A percentile compares a stretch with the other conserved stretches of the same genome.
phyloP scores from a whole-genome alignment of 768 basidiomycete species.

The Gloeopeniophorella convolvens region DNA sequence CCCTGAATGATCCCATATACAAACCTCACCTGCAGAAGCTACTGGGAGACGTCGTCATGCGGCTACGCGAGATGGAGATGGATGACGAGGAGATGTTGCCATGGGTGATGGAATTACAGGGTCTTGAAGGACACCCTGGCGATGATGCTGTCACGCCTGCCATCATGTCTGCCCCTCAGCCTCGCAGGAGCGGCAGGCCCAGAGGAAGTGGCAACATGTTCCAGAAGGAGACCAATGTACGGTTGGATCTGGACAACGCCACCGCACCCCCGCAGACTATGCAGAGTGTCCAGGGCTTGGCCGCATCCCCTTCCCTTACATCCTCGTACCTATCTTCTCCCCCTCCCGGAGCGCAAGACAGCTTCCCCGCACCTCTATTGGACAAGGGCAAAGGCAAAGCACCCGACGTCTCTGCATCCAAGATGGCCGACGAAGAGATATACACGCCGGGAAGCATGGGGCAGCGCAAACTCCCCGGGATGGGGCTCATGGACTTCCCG shows the following conservation, averaged over 20 bases:
- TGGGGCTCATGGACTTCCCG: too few species aligned
- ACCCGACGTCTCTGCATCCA: background rate
- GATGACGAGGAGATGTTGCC: background rate
- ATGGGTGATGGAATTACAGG: conserved; percentile 1
- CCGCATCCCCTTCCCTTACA: too few species aligned
- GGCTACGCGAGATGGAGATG: conserved; percentile 1
- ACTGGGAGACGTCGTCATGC: conserved; percentile 1
- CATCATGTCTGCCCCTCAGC: background rate
- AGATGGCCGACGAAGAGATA: conserved; percentile 2
- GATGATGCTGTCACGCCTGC: too few species aligned
- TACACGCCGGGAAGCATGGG: conserved; percentile 10
- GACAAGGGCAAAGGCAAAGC: background rate
- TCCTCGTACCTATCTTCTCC: too few species aligned
- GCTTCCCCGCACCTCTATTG: background rate
- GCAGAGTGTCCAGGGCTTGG: too few species aligned
- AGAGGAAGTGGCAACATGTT: background rate
- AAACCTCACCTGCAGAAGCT: background rate
- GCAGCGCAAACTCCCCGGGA: background rate
- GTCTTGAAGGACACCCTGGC: too few species aligned
- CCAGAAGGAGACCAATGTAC: background rate
- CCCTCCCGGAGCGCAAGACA: too few species aligned
- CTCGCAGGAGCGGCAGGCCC: background rate
- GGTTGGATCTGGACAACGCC: background rate
- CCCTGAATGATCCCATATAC: background rate
- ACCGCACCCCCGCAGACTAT: too few species aligned